Conservation (phyloP, 345 rosid species). For the Murraya koenigii region DNA sequence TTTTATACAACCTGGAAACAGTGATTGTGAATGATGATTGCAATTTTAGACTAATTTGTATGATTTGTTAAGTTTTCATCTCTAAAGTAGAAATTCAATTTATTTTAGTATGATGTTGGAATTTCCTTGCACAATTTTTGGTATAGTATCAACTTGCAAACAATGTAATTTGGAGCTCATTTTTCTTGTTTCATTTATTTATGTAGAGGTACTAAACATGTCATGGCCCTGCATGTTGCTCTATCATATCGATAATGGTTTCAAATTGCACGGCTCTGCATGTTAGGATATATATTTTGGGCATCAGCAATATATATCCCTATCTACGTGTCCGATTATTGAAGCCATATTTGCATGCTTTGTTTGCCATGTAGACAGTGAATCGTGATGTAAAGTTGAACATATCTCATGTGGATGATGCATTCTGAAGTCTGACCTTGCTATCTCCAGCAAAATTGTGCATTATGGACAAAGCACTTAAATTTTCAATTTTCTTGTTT, state of each 20-base stretch:
- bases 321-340: neutral
- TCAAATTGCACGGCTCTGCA: neutral
- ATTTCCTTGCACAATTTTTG: neutral
- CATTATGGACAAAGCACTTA: neutral
- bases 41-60: neutral
- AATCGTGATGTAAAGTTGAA: neutral
- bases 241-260: neutral
- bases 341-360: no score
- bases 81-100: neutral
- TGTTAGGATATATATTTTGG: neutral
- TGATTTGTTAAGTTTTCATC: neutral
- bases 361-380: neutral
- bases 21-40: neutral
- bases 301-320: neutral
- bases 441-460: no score
- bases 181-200: slow-evolving; percentile 2
- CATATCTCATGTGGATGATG: neutral
- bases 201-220: neutral
- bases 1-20: neutral
- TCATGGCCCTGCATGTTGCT: neutral
- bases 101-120: neutral
- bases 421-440: no score
- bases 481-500: no score
- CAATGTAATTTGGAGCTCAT: neutral
- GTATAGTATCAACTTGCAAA: neutral